Percentiles rank a stretch among this genome's conserved stretches.
phyloP scores from a whole-genome alignment of 2,329 filamentous ascomycete genomes.

The Aspergillus pseudonomiae region DNA sequence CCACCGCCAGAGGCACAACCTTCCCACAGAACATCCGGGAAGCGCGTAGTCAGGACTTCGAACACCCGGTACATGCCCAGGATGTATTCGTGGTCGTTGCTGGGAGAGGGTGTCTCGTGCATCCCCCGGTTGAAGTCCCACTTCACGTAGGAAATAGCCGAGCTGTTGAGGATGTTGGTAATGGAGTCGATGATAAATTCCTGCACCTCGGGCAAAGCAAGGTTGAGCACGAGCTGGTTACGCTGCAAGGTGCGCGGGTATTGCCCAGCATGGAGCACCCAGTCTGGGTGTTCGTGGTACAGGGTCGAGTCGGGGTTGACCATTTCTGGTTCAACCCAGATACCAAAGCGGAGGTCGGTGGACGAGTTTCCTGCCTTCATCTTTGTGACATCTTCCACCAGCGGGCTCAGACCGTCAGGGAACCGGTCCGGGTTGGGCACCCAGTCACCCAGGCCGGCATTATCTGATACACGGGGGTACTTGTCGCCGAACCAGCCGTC shows the following conservation, averaged over 20 bases:
- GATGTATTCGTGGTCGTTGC: constrained; percentile 62
- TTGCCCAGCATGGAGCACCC: constrained; percentile 61
- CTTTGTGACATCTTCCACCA: constrained; percentile 56
- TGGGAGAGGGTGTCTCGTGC: constrained; percentile 60
- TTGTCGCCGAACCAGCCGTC: constrained; percentile 70
- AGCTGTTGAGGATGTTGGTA: constrained; percentile 56
- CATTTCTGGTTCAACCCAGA: constrained; percentile 73
- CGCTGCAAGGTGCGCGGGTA: constrained; percentile 61
- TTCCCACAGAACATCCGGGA: constrained; percentile 67
- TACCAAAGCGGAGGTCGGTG: constrained; percentile 60
- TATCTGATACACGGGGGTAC: constrained; percentile 61
- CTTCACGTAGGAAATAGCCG: constrained; percentile 64
- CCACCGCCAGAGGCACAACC: constrained; percentile 68
- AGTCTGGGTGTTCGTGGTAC: constrained; percentile 65
- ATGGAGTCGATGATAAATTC: constrained; percentile 63
- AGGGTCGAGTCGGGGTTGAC: constrained; percentile 64
- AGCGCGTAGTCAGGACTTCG: constrained; percentile 60
- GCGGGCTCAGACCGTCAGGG: constrained; percentile 57
- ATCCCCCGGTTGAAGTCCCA: constrained; percentile 71
- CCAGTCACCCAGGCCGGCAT: constrained; percentile 66
- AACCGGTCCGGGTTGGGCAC: constrained; percentile 61
- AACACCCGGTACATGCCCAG: constrained; percentile 66
- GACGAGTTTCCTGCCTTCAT: constrained; percentile 53
- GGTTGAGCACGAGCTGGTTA: constrained; percentile 64
- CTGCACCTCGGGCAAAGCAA: constrained; percentile 64